phyloP scores from a whole-genome alignment of 1,139 yeast genomes.

The Nakaseomyces bracarensis region DNA sequence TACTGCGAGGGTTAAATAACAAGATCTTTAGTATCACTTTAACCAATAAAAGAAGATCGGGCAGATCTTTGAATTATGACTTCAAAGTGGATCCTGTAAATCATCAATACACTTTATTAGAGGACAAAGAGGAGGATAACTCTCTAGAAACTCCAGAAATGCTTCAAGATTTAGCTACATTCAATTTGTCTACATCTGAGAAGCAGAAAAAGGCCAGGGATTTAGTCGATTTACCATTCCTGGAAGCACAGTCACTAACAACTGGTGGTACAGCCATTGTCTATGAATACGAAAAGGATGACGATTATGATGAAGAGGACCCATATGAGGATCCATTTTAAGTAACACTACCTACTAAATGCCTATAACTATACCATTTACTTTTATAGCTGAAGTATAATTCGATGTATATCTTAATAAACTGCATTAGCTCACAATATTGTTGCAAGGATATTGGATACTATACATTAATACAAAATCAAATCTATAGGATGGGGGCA shows the following conservation, averaged over 20 bases:
- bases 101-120: constrained; percentile 40
- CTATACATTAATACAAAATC: background rate
- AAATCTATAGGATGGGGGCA: background rate
- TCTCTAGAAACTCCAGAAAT: constrained; percentile 39
- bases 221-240: constrained; percentile 77
- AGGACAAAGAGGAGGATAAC: constrained; percentile 30
- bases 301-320: constrained; percentile 95
- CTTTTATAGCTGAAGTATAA: no score
- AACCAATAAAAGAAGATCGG: constrained; percentile 72
- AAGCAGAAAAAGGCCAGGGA: constrained; percentile 73
- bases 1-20: constrained; percentile 48
- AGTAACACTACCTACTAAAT: no score
- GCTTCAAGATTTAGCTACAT: constrained; percentile 71
- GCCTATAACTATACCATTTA: no score
- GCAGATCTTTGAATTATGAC: constrained; percentile 56
- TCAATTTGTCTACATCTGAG: constrained; percentile 66
- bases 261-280: constrained; percentile 79
- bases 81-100: constrained; percentile 44
- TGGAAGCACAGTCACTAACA: constrained; percentile 79
- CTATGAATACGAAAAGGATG: constrained; percentile 74
- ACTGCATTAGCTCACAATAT: no score
- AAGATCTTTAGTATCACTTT: constrained; percentile 42
- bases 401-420: no score
- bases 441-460: background rate
- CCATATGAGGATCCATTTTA: constrained; percentile 94